Evolutionary conservation across 2,329 filamentous ascomycete species (phyloP).

Genomic region (Ceratocystis albifundus): DNA sequence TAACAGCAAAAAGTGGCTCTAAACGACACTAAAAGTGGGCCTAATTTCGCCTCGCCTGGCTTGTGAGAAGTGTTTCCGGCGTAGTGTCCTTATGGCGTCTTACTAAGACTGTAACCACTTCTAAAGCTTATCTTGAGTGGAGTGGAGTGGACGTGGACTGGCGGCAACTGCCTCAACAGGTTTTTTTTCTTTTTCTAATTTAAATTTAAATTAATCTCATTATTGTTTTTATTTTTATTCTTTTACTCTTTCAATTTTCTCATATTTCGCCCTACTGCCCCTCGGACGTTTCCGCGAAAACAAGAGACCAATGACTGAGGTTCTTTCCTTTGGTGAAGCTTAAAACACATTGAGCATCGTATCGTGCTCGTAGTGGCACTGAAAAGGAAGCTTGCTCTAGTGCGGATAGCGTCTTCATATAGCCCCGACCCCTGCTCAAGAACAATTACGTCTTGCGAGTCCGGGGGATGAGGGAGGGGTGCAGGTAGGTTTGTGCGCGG

Average conservation of each 20-base stretch:
- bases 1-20: constrained; percentile 1
- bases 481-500: not conserved
- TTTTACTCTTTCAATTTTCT: no score
- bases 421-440: not conserved
- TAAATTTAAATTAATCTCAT: no score
- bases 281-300: no score
- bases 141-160: not conserved
- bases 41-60: constrained; percentile 1
- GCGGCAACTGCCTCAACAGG: not conserved
- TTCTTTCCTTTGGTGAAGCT: not conserved
- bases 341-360: not conserved
- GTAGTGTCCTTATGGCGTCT: not conserved
- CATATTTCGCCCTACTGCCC: no score
- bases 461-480: no score
- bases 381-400: not conserved
- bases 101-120: not conserved
- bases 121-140: not conserved
- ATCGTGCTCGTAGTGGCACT: not conserved
- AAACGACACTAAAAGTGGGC: constrained; percentile 2
- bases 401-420: not conserved
- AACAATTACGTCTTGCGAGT: not conserved
- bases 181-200: not conserved
- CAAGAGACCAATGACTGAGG: no score
- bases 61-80: not conserved
- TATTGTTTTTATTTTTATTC: no score